Conservation (phyloP, 441 rosid species). For the Dalechampia spathulata region DNA sequence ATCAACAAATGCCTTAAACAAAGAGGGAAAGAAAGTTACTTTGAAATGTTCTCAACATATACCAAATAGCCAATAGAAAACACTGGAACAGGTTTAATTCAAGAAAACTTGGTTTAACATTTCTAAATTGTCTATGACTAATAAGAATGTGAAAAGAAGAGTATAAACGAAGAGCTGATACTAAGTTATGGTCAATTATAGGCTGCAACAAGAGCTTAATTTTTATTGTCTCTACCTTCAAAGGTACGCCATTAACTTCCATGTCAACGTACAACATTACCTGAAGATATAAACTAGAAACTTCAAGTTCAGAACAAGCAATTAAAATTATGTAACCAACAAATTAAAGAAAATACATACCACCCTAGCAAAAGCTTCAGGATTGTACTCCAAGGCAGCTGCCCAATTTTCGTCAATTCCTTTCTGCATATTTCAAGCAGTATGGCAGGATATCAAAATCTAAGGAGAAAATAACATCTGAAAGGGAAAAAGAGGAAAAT, state of each 20-base stretch:
- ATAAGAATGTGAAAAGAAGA: no score
- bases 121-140: no score
- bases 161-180: no score
- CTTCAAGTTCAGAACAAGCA: slow-evolving; percentile 7
- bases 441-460: slow-evolving; percentile 10
- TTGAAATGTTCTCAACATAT: no score
- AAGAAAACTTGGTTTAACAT: no score
- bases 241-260: slow-evolving; percentile 94
- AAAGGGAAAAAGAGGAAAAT: not conserved
- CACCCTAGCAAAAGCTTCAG: slow-evolving; percentile 99
- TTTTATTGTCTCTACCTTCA: slow-evolving; percentile 53
- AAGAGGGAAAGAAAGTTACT: slow-evolving; percentile 5
- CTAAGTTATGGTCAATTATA: not conserved
- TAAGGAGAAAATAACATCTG: not conserved
- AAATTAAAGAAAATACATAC: slow-evolving; percentile 43
- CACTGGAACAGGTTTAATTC: no score
- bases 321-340: slow-evolving; percentile 3
- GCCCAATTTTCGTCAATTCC: slow-evolving; percentile 99
- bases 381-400: slow-evolving; percentile 94
- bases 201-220: slow-evolving; percentile 2
- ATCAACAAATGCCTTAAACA: slow-evolving; percentile 86
- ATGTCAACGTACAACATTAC: slow-evolving; percentile 95
- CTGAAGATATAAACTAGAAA: slow-evolving; percentile 32
- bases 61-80: no score
- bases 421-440: slow-evolving; percentile 54